These are phyloP conservation scores for Arthrocladium fulminans DNA, from an alignment of 2,329 filamentous ascomycete genomes.

Conservation along the genomic window DNA sequence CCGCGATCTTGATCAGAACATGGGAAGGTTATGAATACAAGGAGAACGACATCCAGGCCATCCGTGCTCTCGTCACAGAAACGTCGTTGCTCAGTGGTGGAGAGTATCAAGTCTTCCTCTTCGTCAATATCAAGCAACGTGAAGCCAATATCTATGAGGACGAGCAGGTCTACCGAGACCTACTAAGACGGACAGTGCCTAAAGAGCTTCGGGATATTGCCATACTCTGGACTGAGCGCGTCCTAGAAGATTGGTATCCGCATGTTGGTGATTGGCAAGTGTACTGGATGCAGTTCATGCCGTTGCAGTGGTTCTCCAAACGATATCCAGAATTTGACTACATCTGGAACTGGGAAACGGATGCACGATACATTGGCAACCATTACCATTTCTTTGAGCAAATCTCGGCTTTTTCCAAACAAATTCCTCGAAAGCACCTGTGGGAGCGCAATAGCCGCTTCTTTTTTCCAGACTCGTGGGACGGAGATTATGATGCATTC, in stretches of 20 bases:
- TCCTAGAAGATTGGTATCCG: conserved; percentile 19
- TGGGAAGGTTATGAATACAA: conserved; percentile 21
- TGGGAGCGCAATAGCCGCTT: conserved; percentile 73
- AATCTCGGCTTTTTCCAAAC: conserved; percentile 55
- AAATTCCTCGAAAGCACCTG: conserved; percentile 61
- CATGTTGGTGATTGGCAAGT: conserved; percentile 34
- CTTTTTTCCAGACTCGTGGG: conserved; percentile 52
- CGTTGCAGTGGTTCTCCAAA: conserved; percentile 56
- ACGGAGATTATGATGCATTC: conserved; percentile 15
- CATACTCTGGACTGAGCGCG: conserved; percentile 38
- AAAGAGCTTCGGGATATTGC: conserved; percentile 30
- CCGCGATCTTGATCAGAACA: conserved; percentile 21
- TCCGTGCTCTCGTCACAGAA: conserved; percentile 21
- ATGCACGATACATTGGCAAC: conserved; percentile 56
- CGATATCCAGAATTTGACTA: conserved; percentile 57
- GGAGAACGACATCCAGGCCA: conserved; percentile 19
- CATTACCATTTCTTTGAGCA: conserved; percentile 68
- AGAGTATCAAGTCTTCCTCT: conserved; percentile 67
- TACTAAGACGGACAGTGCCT: conserved; percentile 31
- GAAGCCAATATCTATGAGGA: conserved; percentile 66
- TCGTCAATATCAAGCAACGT: conserved; percentile 69
- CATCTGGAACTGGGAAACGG: conserved; percentile 65
- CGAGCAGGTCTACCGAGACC: conserved; percentile 54
- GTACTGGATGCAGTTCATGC: conserved; percentile 53
- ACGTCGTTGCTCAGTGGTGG: conserved; percentile 63